These are phyloP conservation scores for Omphalea diandra DNA, from an alignment of 441 rosid species.

Conservation along the genomic window DNA sequence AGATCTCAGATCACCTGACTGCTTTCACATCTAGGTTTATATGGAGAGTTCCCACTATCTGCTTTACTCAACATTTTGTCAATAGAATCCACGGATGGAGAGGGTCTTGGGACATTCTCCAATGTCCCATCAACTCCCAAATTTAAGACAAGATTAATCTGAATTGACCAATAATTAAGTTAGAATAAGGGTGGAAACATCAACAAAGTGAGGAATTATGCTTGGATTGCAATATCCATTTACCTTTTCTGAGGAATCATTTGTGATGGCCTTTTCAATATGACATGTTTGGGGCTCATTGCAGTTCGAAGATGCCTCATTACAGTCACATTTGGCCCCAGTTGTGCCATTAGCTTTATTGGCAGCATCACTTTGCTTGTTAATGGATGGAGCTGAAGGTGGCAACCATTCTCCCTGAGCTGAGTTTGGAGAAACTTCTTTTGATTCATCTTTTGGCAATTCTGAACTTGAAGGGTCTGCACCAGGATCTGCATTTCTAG, in stretches of 20 bases:
- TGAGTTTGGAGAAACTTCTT: slow-evolving; percentile 18
- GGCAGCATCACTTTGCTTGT: slow-evolving; percentile 21
- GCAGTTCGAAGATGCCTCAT: slow-evolving; percentile 16
- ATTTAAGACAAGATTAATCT: slow-evolving; percentile 31
- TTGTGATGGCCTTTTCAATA: slow-evolving; percentile 16
- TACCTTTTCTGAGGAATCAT: slow-evolving; percentile 40
- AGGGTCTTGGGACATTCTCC: slow-evolving; percentile 10
- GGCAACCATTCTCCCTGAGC: slow-evolving; percentile 24
- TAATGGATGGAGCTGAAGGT: slow-evolving; percentile 11
- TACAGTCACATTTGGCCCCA: slow-evolving; percentile 25
- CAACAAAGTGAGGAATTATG: not conserved
- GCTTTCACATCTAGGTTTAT: slow-evolving; percentile 23
- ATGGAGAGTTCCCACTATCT: slow-evolving; percentile 13
- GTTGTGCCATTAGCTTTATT: slow-evolving; percentile 18
- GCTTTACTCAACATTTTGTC: slow-evolving; percentile 8
- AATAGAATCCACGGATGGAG: slow-evolving; percentile 21
- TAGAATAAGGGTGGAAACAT: slow-evolving; percentile 11
- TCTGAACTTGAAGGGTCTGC: slow-evolving; percentile 23
- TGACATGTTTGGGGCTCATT: slow-evolving; percentile 15
- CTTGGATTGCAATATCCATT: slow-evolving; percentile 21
- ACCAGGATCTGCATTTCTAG: slow-evolving; percentile 26
- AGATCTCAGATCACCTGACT: slow-evolving; percentile 31
- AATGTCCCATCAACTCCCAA: slow-evolving; percentile 14
- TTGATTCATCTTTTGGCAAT: slow-evolving; percentile 22
- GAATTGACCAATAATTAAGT: slow-evolving; percentile 24